Percentiles rank a stretch among this genome's conserved stretches.
phyloP scores from a whole-genome alignment of 2,329 filamentous ascomycete species.

The Geosmithia flava region DNA sequence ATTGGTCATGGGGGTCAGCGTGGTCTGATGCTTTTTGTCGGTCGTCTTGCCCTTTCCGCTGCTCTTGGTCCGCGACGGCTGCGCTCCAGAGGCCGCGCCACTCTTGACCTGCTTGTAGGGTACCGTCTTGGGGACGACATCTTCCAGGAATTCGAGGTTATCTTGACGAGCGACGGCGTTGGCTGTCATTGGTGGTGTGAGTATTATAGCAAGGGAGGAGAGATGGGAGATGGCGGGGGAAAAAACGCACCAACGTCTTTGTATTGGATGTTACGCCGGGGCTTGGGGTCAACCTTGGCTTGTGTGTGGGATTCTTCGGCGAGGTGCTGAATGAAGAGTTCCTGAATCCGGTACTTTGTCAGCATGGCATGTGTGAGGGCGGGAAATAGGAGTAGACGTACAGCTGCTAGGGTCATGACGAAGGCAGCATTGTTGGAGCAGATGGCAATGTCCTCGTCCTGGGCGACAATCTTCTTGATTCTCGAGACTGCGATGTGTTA shows the following conservation, averaged over 20 bases:
- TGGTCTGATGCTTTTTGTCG: constrained; percentile 6
- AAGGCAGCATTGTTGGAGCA: constrained; percentile 94
- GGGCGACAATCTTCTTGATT: constrained; percentile 88
- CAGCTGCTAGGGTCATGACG: constrained; percentile 81
- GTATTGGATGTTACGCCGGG: constrained; percentile 89
- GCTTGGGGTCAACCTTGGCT: constrained; percentile 83
- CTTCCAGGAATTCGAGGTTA: constrained; percentile 87
- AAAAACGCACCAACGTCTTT: constrained; percentile 64
- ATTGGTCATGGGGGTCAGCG: constrained; percentile 7
- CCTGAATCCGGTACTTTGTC: constrained; percentile 33
- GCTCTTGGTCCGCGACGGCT: constrained; percentile 13
- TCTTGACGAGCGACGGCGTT: constrained; percentile 79
- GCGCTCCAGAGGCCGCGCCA: constrained; percentile 20
- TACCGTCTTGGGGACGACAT: constrained; percentile 78
- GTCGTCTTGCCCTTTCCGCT: constrained; percentile 23
- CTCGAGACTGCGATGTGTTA: constrained; percentile 55
- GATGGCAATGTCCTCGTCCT: constrained; percentile 73
- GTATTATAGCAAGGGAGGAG: constrained; percentile 3
- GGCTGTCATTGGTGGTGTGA: constrained; percentile 32
- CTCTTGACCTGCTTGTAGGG: constrained; percentile 72
- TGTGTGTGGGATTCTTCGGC: constrained; percentile 76
- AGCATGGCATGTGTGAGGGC: neutral
- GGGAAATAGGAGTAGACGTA: constrained; percentile 14
- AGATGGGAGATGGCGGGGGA: neutral
- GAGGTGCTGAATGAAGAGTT: constrained; percentile 92